phyloP scores from a whole-genome alignment of 176 grass and related monocot genomes.

The Cymbopogon citratus region DNA sequence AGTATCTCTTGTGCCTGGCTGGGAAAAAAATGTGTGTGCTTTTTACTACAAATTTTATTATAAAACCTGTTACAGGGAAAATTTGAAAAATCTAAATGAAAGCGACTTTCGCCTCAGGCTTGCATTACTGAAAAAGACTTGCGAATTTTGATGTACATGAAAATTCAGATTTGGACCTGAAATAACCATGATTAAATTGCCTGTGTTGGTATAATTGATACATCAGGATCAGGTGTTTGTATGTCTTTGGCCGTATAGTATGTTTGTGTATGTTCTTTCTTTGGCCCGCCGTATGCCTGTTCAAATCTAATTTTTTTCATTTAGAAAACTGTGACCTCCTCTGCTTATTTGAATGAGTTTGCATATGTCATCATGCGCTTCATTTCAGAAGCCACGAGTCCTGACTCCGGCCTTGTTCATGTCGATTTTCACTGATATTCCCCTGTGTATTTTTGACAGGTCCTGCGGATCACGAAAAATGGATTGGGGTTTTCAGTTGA shows the following conservation, averaged over 20 bases:
- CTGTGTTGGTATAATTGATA: background rate
- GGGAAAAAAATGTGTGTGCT: background rate
- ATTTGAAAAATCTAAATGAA: no score
- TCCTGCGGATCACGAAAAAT: background rate
- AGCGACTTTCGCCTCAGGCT: background rate
- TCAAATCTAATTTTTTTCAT: background rate
- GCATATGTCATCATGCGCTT: background rate
- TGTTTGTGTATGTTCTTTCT: background rate
- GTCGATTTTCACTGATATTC: background rate
- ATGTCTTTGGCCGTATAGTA: background rate
- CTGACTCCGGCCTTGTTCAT: background rate
- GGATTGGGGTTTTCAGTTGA: slow-evolving; percentile 41
- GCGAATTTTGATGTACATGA: background rate
- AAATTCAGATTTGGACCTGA: background rate
- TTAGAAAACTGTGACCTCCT: background rate
- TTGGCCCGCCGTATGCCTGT: background rate
- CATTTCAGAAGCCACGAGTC: background rate
- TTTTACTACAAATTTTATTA: background rate
- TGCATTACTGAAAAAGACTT: background rate
- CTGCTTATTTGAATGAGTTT: background rate
- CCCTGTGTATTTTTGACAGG: background rate
- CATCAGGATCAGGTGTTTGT: background rate
- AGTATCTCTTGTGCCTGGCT: no score
- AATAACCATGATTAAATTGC: background rate
- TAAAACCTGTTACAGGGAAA: no score